phyloP scores from a whole-genome alignment of 2,329 filamentous ascomycete species.

The Pestalotiopsis fici region DNA sequence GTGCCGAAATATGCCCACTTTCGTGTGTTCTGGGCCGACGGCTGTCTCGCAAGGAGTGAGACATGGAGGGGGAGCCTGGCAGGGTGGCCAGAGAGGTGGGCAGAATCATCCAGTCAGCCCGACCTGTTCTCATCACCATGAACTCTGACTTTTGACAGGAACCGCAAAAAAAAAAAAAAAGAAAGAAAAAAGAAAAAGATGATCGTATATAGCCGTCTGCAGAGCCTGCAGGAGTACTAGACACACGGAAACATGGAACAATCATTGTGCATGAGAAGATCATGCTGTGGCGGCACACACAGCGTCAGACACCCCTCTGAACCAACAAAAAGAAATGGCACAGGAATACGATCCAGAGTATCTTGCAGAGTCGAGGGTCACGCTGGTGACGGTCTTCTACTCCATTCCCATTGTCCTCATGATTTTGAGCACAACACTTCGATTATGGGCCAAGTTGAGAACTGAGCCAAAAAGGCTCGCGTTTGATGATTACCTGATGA shows the following conservation, averaged over 20 bases:
- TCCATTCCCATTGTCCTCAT: constrained; percentile 25
- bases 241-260: neutral
- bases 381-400: constrained; percentile 19
- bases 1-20: neutral
- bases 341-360: constrained; percentile 12
- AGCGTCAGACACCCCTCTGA: too few species aligned
- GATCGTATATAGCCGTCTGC: neutral
- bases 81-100: neutral
- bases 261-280: neutral
- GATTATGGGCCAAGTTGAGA: constrained; percentile 22
- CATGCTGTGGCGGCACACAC: neutral
- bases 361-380: constrained; percentile 21
- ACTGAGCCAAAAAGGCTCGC: constrained; percentile 14
- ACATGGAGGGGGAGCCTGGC: neutral
- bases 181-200: neutral
- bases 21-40: neutral
- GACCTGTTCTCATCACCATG: neutral
- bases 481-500: constrained; percentile 26
- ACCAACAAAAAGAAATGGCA: neutral
- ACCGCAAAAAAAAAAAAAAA: neutral
- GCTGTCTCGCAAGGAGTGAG: neutral
- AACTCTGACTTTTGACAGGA: too few species aligned
- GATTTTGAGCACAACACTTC: constrained; percentile 21
- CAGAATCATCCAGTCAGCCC: neutral
- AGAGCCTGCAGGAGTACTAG: neutral